These are phyloP conservation scores for Pisolithus sp. DNA, from an alignment of 768 basidiomycete species.

Conservation along the genomic window DNA sequence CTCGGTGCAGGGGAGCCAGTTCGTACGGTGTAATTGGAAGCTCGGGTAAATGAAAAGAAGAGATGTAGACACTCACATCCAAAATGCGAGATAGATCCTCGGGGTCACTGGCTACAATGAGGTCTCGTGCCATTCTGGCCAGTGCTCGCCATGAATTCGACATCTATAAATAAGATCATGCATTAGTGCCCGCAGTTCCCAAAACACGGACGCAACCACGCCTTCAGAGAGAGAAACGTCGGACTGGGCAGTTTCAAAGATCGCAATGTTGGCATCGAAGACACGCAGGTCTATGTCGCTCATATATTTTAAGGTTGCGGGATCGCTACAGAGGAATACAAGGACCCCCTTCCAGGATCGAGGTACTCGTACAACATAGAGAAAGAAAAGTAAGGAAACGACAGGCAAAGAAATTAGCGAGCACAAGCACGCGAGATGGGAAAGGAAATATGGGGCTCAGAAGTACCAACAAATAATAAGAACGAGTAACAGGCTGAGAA, in stretches of 20 bases:
- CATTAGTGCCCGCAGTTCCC: constrained; percentile 10
- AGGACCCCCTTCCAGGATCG: constrained; percentile 5
- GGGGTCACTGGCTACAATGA: constrained; percentile 63
- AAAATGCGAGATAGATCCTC: constrained; percentile 60
- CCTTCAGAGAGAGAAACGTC: background rate
- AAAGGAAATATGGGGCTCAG: constrained; percentile 2
- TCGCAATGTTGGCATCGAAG: background rate
- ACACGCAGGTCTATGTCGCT: constrained; percentile 7
- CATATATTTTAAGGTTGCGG: constrained; percentile 7
- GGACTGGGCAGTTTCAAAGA: background rate
- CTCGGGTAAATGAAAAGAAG: background rate
- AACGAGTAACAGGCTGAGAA: constrained; percentile 9
- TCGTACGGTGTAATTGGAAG: background rate
- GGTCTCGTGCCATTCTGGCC: constrained; percentile 79
- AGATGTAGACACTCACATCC: constrained; percentile 42
- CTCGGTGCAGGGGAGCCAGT: background rate
- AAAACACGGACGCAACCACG: background rate
- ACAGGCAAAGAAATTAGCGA: constrained; percentile 16
- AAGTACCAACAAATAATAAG: constrained; percentile 5
- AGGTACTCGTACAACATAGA: constrained; percentile 19
- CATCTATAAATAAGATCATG: constrained; percentile 44
- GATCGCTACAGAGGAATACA: constrained; percentile 18
- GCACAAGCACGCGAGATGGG: constrained; percentile 5
- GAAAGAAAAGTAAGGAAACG: constrained; percentile 4
- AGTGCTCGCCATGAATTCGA: constrained; percentile 83